Base-by-base conservation (phyloP, 2,329 filamentous ascomycete species). In the Verruconis gallopava region DNA sequence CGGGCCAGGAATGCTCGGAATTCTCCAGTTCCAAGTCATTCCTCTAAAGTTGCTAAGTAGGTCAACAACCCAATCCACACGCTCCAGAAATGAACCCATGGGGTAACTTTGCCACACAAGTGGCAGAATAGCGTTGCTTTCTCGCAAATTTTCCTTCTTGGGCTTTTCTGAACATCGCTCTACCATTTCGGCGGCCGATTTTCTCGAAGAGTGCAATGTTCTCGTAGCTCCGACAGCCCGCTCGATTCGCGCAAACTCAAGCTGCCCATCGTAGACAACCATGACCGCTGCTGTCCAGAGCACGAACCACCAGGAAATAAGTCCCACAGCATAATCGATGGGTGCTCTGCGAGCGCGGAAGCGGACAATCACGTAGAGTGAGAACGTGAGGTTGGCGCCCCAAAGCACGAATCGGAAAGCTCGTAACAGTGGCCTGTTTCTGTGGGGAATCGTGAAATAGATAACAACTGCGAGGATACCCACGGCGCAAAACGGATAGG, bases 11-110 rank as follows among this genome's bases (percentile, higher is more conserved):
- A 75, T 55, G 5, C 63, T 64, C 12, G 66, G 59, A 18, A 66
- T 65, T 4, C 73, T 64, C 65, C 72, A 76, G 50, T 68, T 73
- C 75, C 75, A 79, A 46, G 72, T 71, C 28, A 46, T 40, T 6
- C 75, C 75, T 37, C 75, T 65, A 50, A 78, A 73, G 50, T 68
- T 75, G 52, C 64, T 66, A 46, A 75, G 65, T 28, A 77, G 54
- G 44, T 77, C 74, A 9, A 66, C 48, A 3, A 69, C 63, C 74
- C 75, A 79, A 44, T 75, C 68, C 14, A 77, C 49, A 13, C 74
- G 69, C 47, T 75, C 68, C 17, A 57, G 51, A 30, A 75, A 64
- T 2, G 64, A 55, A 3, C 49, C 46, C 3, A 50, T 30, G 0
- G 73, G 71, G 48, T 71, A 75, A 2, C 63, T 49, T 47, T 77